Evolutionary conservation across 345 rosid species (phyloP), one percentile per base, ranked within the genome.

Genomic region (Eucalyptus urophylla): DNA sequence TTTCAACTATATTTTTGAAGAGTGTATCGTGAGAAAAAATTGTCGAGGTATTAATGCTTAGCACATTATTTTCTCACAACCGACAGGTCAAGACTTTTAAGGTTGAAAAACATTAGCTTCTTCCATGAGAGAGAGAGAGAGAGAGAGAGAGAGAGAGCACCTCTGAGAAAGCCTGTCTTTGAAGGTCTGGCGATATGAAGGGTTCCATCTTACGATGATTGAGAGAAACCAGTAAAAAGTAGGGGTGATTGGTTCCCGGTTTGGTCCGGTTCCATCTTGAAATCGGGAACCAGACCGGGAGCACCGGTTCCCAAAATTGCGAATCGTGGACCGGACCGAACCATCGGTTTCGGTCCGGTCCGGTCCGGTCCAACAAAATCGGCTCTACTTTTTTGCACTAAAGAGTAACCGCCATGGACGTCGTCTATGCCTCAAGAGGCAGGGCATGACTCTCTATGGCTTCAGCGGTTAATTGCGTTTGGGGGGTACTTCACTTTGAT

Each of bases 111-210:
- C 37, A 31, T 6, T 8, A 33, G 33, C 43, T 67, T 67, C 40
- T 67, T 69, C 37, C 4, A 37, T 37, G 47, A 45, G 47, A 45
- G 47, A 62, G 21, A 31, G 76, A 62, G 15, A 62, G 72, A 62
- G 72, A 31, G 80, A 67, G 69, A n/a, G 19, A 51, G 31, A 11
- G 7, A 7, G 22, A 7, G 22, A 4, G 7, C 53, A 89, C 91
- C 92, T 92, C 4, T 58, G 56, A 45, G 88, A 89, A 76, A 91
- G 92, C 86, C 91, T 90, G 86, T 90, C 90, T 80, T 89, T 91
- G 91, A 88, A 91, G 76, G 92, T 88, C n/a, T 31, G 44, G 86
- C 91, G 88, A 29, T 90, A 81, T 49, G 81, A 76, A 11, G 14
- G 86, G 86, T 87, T 87, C 92, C 92, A 91, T 50, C 92, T 60